These are phyloP conservation scores for Lepidopterella palustris DNA, from an alignment of 495 filamentous ascomycete genomes.

Conservation along the genomic window DNA sequence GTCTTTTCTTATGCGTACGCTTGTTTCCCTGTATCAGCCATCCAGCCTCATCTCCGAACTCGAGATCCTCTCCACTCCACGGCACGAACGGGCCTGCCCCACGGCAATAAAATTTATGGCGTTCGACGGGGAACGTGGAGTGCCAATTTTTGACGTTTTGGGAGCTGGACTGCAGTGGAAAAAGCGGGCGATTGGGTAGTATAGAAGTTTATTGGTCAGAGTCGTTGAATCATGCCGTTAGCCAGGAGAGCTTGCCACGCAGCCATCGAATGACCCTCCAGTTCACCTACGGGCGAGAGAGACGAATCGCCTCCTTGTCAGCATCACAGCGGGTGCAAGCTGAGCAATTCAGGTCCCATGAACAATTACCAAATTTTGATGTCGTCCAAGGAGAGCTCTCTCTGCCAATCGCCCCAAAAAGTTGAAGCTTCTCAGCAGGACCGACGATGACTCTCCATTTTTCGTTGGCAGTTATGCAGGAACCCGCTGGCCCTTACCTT, in stretches of 20 bases:
- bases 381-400: background rate
- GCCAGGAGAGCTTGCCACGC: background rate
- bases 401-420: too few relatives aligned
- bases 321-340: background rate
- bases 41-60: conserved; percentile 1
- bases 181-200: background rate
- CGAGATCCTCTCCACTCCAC: background rate
- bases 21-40: background rate
- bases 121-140: background rate
- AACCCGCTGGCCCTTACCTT: background rate
- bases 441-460: background rate
- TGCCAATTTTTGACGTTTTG: background rate
- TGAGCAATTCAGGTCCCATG: background rate
- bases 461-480: background rate
- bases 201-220: background rate
- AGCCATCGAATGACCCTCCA: background rate
- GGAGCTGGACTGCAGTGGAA: background rate
- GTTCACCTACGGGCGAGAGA: background rate
- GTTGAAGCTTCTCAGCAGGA: background rate
- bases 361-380: background rate
- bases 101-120: background rate
- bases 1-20: background rate
- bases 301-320: background rate
- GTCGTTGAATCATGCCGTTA: background rate
- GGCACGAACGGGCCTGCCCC: background rate